phyloP scores from a whole-genome alignment of 495 filamentous ascomycete genomes.

The Podospora comata region DNA sequence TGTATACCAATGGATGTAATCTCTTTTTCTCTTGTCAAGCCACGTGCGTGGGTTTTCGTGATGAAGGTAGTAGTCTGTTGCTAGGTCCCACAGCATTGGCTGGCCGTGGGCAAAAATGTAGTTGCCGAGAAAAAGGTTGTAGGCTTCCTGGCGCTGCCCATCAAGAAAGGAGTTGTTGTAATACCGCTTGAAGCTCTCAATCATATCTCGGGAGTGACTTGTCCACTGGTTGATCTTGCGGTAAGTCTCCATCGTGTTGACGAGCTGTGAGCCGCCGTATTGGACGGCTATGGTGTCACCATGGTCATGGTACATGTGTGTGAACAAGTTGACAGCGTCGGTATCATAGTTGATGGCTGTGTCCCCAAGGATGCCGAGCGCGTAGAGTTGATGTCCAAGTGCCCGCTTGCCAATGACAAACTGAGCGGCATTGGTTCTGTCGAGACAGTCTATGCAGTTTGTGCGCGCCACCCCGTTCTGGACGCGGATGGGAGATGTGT shows the following conservation, averaged over 20 bases:
- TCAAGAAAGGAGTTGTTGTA: conserved; percentile 99
- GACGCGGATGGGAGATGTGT: conserved; percentile 59
- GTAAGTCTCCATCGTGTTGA: conserved; percentile 99
- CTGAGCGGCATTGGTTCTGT: conserved; percentile 94
- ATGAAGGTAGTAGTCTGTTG: conserved; percentile 95
- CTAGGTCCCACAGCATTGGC: conserved; percentile 95
- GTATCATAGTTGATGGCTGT: conserved; percentile 87
- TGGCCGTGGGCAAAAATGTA: conserved; percentile 89
- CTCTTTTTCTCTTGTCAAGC: conserved; percentile 60
- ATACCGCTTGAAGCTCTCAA: conserved; percentile 97
- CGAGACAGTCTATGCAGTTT: conserved; percentile 96
- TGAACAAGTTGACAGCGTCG: conserved; percentile 91
- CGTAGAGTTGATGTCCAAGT: conserved; percentile 87
- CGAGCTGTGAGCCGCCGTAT: conserved; percentile 94
- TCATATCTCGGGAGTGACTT: conserved; percentile 95
- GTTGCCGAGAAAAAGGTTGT: conserved; percentile 96
- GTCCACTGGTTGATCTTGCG: conserved; percentile 99
- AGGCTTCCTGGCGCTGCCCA: conserved; percentile 92
- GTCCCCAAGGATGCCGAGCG: conserved; percentile 78
- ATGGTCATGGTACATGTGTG: conserved; percentile 95
- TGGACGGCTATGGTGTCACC: conserved; percentile 97
- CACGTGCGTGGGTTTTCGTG: conserved; percentile 77
- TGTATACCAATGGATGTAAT: conserved; percentile 82
- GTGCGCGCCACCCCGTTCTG: conserved; percentile 94
- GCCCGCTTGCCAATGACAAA: conserved; percentile 98